Evolutionary conservation across 768 basidiomycete species (phyloP), one percentile per base, ranked within the genome.

Genomic region (Tricholoma matsutake): DNA sequence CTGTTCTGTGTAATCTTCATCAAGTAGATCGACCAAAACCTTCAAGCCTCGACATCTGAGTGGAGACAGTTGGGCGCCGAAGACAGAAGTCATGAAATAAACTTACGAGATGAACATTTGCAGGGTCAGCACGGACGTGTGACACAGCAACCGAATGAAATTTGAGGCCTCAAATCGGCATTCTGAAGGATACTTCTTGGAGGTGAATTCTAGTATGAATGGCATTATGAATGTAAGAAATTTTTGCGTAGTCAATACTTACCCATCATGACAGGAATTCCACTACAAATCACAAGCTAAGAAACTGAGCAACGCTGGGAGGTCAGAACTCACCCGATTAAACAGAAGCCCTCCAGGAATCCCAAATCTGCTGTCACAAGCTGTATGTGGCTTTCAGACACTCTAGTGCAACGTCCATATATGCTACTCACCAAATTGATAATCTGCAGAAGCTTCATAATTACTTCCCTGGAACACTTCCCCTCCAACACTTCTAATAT

Each of bases 31-130:
- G 4, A 98, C 96, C 0, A 99, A 83, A 29, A 96, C 92, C 68
- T 92, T 91, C 57, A 99, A 80, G 4, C 97, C 97, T 20, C 96
- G 95, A 70, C 96, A 99, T 16, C 93, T 96, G 62, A 1, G 54
- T 4, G 20, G 16, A 39, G 52, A 13, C 18, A 53, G 32, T 31
- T 32, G 8, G 6, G n/a, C 9, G n/a, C n/a, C 29, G 8, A 53
- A 31, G 32, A 2, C 6, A 10, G 8, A 18, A 6, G 16, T 9
- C 29, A 10, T 16, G 3, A 6, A 32, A 51, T 16, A 1, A 22
- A 85, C 93, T 61, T 70, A 95, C 94, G 94, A 92, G 63, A 98
- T 97, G 76, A 98, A 98, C 96, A 98, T 98, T 70, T 98, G 96
- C 39, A 98, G 76, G 1, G 96, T 99, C 63, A 97, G 75, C 10